These are phyloP conservation scores for Silybum marianum DNA, from an alignment of 129 eudicot genomes.

Conservation along the genomic window DNA sequence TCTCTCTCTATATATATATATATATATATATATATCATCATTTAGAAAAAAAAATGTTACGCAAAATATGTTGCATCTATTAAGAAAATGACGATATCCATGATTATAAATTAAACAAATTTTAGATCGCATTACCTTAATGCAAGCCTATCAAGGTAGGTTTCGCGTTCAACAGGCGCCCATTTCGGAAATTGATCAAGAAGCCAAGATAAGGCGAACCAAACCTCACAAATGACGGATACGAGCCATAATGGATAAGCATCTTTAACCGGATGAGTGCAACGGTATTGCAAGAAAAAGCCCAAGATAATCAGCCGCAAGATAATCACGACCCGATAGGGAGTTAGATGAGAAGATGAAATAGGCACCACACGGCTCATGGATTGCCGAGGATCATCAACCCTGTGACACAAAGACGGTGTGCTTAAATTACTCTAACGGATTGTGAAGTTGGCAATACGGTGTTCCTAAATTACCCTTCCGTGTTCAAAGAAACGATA, in stretches of 20 bases:
- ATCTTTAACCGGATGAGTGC: constrained; percentile 79
- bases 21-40: too few species aligned
- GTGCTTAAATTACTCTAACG: background rate
- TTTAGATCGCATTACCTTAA: constrained; percentile 45
- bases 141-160: constrained; percentile 77
- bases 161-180: constrained; percentile 83
- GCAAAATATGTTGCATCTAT: too few species aligned
- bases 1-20: too few species aligned
- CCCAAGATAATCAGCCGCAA: constrained; percentile 69
- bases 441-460: background rate
- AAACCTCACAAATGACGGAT: constrained; percentile 85
- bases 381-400: constrained; percentile 76
- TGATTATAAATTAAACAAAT: background rate
- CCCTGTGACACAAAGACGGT: constrained; percentile 46
- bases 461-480: constrained; percentile 1
- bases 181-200: constrained; percentile 91
- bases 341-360: constrained; percentile 67
- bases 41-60: too few species aligned
- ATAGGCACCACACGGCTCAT: constrained; percentile 85
- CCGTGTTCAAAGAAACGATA: background rate
- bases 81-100: too few species aligned
- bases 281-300: constrained; percentile 80
- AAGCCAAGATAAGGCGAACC: constrained; percentile 90
- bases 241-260: constrained; percentile 86
- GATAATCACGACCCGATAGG: constrained; percentile 72